A percentile compares a stretch with the other conserved stretches of the same genome.
Conservation (phyloP, 345 rosid species). For the Lepidium sativum region DNA sequence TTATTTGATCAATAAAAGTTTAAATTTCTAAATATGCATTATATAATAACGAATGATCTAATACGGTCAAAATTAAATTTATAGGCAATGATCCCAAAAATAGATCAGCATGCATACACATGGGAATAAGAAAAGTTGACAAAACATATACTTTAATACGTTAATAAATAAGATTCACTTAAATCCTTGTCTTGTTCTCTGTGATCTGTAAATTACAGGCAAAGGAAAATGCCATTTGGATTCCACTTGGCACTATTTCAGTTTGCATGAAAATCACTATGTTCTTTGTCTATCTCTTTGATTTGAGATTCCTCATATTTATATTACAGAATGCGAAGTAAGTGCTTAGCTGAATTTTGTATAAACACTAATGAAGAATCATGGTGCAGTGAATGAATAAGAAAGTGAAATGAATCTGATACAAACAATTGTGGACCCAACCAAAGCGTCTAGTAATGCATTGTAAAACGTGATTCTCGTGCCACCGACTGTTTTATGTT, state of each 20-base stretch:
- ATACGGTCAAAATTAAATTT: neutral
- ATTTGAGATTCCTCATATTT: neutral
- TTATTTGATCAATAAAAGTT: too few species aligned
- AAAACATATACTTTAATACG: neutral
- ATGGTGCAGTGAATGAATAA: too few species aligned
- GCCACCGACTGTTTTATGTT: too few species aligned
- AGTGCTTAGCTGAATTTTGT: too few species aligned
- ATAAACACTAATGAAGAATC: too few species aligned
- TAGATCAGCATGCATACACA: neutral
- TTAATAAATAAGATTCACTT: neutral
- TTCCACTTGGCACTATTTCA: constrained; percentile 15
- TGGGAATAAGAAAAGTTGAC: neutral
- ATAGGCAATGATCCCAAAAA: neutral
- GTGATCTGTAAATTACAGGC: constrained; percentile 13
- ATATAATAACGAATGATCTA: neutral
- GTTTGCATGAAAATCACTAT: constrained; percentile 3
- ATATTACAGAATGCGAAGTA: neutral
- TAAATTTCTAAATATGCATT: too few species aligned
- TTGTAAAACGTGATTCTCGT: too few species aligned
- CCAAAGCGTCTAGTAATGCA: too few species aligned
- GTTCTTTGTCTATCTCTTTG: neutral
- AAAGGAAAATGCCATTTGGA: constrained; percentile 7
- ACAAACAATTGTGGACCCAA: too few species aligned
- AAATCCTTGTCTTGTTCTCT: neutral
- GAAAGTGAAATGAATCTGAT: too few species aligned